These are phyloP conservation scores for Aspergillus flavus DNA, from an alignment of 2,329 filamentous ascomycete genomes.

Conservation along the genomic window DNA sequence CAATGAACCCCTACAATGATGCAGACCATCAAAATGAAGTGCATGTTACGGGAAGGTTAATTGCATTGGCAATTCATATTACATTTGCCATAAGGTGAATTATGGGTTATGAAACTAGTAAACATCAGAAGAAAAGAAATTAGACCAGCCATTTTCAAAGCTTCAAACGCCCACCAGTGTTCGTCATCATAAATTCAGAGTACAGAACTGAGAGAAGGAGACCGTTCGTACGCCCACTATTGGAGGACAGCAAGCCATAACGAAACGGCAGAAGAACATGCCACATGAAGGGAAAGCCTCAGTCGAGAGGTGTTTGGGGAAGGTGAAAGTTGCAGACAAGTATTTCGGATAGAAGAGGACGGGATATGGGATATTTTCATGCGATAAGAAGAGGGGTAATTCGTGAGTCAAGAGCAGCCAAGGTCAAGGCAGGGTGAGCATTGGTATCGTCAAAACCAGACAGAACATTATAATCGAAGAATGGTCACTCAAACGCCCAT, in stretches of 20 bases:
- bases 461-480: constrained; percentile 1
- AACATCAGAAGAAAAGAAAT: constrained; percentile 27
- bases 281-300: constrained; percentile 4
- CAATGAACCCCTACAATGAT: not conserved
- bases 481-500: constrained; percentile 31
- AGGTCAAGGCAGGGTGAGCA: not conserved
- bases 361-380: not conserved
- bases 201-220: constrained; percentile 29
- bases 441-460: constrained; percentile 3
- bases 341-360: not conserved
- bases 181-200: constrained; percentile 31
- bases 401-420: not conserved
- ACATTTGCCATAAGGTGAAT: not conserved
- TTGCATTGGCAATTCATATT: not conserved
- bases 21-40: not conserved
- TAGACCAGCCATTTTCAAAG: constrained; percentile 28
- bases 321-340: not conserved
- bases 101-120: constrained; percentile 23
- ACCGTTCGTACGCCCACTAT: constrained; percentile 31
- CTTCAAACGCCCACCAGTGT: constrained; percentile 29
- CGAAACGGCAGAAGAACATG: constrained; percentile 5
- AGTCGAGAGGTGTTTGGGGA: not conserved
- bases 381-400: not conserved
- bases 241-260: constrained; percentile 10
- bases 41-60: not conserved